Evolutionary conservation across 2,329 filamentous ascomycete species (phyloP).

Genomic region (Domatiomyces catenatus): DNA sequence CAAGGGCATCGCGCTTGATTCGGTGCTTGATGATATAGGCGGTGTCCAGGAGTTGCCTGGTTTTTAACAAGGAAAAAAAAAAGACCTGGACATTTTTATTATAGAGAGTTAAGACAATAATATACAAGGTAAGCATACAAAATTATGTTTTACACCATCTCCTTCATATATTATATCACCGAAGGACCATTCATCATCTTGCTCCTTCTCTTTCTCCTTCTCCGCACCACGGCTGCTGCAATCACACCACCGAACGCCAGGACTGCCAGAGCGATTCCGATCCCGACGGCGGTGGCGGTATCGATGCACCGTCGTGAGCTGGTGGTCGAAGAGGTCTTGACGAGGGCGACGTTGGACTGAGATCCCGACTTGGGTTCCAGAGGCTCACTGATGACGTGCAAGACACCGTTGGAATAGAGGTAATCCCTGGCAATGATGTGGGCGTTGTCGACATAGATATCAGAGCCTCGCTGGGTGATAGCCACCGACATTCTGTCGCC

Average conservation of each 20-base stretch:
- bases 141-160: no score
- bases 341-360: background rate
- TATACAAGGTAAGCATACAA: no score
- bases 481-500: slow-evolving; percentile 26
- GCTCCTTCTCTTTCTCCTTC: background rate
- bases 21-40: slow-evolving; percentile 57
- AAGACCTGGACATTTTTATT: no score
- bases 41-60: slow-evolving; percentile 43
- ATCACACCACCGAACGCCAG: slow-evolving; percentile 9
- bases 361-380: background rate
- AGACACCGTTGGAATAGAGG: slow-evolving; percentile 40
- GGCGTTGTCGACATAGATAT: slow-evolving; percentile 38
- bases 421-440: slow-evolving; percentile 35
- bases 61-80: slow-evolving; percentile 15
- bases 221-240: slow-evolving; percentile 4
- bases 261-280: slow-evolving; percentile 13
- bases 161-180: background rate
- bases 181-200: background rate
- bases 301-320: slow-evolving; percentile 6
- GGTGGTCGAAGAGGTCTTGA: background rate
- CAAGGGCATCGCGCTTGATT: slow-evolving; percentile 67
- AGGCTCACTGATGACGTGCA: slow-evolving; percentile 40
- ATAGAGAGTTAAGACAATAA: no score
- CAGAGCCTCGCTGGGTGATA: slow-evolving; percentile 29
- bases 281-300: slow-evolving; percentile 8